Evolutionary conservation across 192 early-diverging fungal species (phyloP).

Genomic region (Dissophora globulifera): DNA sequence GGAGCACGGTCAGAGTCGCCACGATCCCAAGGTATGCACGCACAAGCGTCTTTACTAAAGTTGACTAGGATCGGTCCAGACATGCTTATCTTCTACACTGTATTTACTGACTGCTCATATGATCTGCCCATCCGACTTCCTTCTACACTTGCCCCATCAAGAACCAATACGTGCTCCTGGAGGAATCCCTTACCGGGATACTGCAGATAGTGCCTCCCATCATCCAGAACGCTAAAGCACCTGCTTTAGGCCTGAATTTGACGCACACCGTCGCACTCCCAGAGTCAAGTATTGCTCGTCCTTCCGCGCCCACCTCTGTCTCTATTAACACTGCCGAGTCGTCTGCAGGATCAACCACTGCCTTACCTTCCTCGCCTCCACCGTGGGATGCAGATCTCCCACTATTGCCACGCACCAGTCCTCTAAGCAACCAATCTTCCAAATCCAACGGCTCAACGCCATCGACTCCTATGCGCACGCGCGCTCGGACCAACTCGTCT

Average conservation of each 20-base stretch:
- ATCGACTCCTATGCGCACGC: constrained; percentile 15
- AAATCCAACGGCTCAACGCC: constrained; percentile 23
- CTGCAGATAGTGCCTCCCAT: constrained; percentile 43
- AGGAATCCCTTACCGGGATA: constrained; percentile 41
- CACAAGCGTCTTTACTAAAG: neutral
- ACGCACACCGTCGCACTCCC: neutral
- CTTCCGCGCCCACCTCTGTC: neutral
- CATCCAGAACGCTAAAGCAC: constrained; percentile 33
- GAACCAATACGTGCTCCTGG: constrained; percentile 45
- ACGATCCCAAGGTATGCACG: constrained; percentile 32
- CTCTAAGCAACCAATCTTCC: neutral
- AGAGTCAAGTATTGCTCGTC: neutral
- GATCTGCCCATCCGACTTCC: neutral
- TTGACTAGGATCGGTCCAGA: neutral
- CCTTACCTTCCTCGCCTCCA: constrained; percentile 5
- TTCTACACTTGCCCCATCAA: neutral
- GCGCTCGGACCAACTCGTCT: constrained; percentile 48
- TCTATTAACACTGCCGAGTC: constrained; percentile 4
- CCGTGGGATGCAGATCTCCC: neutral
- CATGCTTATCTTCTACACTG: neutral
- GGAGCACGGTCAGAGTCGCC: constrained; percentile 5
- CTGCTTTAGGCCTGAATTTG: neutral
- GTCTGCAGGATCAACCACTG: constrained; percentile 3
- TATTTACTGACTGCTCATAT: neutral
- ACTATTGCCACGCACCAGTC: neutral